Conservation (phyloP, 2,329 filamentous ascomycete species). For the Diaporthe ilicicola region DNA sequence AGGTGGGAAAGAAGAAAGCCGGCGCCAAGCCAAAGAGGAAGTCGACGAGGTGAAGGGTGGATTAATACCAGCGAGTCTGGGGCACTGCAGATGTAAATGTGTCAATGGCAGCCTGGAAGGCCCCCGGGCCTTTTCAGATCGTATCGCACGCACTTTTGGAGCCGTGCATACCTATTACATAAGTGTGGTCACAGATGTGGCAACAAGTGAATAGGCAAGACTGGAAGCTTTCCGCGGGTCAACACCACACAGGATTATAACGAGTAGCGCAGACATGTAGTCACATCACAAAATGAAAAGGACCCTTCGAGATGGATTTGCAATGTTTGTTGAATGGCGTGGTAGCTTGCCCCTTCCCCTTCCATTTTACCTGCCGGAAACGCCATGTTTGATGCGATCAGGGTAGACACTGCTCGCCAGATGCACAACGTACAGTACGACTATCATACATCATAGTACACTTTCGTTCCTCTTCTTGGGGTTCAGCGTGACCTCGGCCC, state of each 20-base stretch:
- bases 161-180: conserved; percentile 22
- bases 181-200: conserved; percentile 10
- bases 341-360: conserved; percentile 31
- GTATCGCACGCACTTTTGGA: neutral
- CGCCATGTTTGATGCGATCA: conserved; percentile 7
- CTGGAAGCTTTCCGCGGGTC: neutral
- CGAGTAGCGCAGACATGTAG: neutral
- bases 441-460: conserved; percentile 24
- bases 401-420: neutral
- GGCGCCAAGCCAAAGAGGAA: conserved; percentile 47
- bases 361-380: conserved; percentile 9
- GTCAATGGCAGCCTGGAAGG: conserved; percentile 3
- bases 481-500: conserved; percentile 59
- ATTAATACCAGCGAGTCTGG: neutral
- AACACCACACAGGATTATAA: neutral
- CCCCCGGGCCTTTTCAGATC: neutral
- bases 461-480: conserved; percentile 34
- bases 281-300: neutral
- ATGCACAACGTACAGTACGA: neutral
- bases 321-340: conserved; percentile 22
- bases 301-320: neutral
- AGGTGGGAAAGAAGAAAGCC: conserved; percentile 59
- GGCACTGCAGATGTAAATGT: neutral
- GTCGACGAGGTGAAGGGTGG: conserved; percentile 22
- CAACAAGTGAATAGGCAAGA: neutral